phyloP scores from a whole-genome alignment of 495 filamentous ascomycete species.

The Aspergillus carlsbadensis region DNA sequence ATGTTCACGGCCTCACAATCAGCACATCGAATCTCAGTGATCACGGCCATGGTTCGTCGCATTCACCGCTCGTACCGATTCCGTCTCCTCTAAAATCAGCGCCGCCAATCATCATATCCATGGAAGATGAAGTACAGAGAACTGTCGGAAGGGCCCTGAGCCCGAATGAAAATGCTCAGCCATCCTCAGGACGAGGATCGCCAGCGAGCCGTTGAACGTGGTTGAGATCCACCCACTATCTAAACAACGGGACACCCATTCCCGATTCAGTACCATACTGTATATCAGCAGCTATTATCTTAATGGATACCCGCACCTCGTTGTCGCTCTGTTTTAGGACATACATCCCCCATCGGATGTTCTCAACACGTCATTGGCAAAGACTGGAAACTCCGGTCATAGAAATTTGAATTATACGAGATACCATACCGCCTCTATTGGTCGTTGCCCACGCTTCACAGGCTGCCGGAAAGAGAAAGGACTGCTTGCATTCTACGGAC shows the following conservation, averaged over 20 bases:
- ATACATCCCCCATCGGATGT: conserved; percentile 3
- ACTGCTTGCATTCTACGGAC: conserved; percentile 13
- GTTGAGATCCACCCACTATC: neutral
- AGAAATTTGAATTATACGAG: conserved; percentile 19
- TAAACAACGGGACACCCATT: neutral
- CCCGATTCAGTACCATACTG: neutral
- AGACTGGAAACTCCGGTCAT: neutral
- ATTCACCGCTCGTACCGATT: conserved; percentile 15
- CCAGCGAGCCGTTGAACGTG: conserved; percentile 10
- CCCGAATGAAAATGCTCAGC: conserved; percentile 20
- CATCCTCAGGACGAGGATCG: conserved; percentile 17
- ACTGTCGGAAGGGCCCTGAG: conserved; percentile 16
- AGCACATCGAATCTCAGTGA: conserved; percentile 36
- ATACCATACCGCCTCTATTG: conserved; percentile 18
- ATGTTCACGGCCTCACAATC: conserved; percentile 29
- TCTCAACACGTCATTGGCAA: conserved; percentile 8
- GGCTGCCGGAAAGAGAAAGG: neutral
- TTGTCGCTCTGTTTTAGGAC: neutral
- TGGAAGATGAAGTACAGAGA: conserved; percentile 27
- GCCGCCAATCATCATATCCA: conserved; percentile 32
- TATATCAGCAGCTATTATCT: conserved; percentile 6
- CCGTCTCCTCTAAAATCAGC: conserved; percentile 35
- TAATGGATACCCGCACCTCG: neutral
- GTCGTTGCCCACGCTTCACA: neutral
- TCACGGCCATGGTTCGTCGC: conserved; percentile 20